Conservation (phyloP, 2,329 filamentous ascomycete species). For the Fusarium goolgardi region DNA sequence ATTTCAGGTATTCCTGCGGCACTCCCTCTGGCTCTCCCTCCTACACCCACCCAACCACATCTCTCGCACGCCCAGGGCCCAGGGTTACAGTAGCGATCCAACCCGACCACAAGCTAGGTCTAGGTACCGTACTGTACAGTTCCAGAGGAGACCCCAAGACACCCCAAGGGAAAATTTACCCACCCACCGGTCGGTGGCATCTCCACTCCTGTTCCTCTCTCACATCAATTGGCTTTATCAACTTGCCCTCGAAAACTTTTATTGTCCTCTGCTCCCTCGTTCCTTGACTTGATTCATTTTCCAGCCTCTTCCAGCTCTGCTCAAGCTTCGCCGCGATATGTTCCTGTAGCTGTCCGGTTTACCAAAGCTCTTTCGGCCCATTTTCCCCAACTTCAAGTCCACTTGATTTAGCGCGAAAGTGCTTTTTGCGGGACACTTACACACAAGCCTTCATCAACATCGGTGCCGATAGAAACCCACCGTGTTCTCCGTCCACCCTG, state of each 20-base stretch:
- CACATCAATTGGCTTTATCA: constrained; percentile 49
- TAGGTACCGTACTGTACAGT: constrained; percentile 35
- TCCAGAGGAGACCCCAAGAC: constrained; percentile 43
- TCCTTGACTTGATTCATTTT: constrained; percentile 34
- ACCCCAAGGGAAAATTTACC: constrained; percentile 46
- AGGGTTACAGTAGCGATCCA: constrained; percentile 41
- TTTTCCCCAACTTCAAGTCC: constrained; percentile 39
- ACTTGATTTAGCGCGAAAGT: constrained; percentile 41
- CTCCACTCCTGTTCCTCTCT: constrained; percentile 47
- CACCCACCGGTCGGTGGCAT: constrained; percentile 45
- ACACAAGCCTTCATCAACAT: constrained; percentile 39
- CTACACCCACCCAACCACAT: constrained; percentile 27
- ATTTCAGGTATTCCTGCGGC: constrained; percentile 42
- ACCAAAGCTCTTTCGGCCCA: constrained; percentile 39
- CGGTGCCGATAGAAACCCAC: constrained; percentile 32
- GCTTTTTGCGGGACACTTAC: constrained; percentile 38
- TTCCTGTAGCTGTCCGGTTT: constrained; percentile 44
- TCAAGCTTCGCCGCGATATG: constrained; percentile 45
- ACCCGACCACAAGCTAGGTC: constrained; percentile 36
- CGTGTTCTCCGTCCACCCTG: constrained; percentile 26
- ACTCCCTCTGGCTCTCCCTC: constrained; percentile 27
- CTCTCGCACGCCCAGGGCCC: constrained; percentile 29
- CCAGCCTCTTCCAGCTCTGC: constrained; percentile 45
- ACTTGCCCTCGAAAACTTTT: constrained; percentile 50
- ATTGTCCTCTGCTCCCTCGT: constrained; percentile 39